A percentile compares a stretch with the other conserved stretches of the same genome.
Evolutionary conservation across 306 rosid species (phyloP).

Genomic region (Arachis stenosperma): DNA sequence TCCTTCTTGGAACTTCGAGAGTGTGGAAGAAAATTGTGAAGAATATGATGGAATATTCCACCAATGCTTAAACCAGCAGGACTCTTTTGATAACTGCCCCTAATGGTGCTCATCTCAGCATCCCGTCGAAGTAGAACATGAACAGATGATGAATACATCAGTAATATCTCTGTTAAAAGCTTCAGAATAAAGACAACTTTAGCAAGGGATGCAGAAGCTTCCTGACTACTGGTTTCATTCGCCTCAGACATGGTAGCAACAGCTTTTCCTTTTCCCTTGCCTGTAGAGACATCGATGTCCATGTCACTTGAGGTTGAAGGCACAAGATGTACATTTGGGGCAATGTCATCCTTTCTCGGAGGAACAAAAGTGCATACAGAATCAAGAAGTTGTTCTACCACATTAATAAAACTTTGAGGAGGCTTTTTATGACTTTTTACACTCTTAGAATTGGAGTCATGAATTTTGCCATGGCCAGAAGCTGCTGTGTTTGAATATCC

Average conservation of each 20-base stretch:
- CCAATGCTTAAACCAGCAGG: slow-evolving; percentile 57
- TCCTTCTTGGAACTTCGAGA: slow-evolving; percentile 75
- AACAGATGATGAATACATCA: slow-evolving; percentile 92
- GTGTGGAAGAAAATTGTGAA: slow-evolving; percentile 77
- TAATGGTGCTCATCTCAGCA: slow-evolving; percentile 76
- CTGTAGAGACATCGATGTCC: slow-evolving; percentile 86
- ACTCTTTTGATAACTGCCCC: slow-evolving; percentile 66
- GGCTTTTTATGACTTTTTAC: slow-evolving; percentile 71
- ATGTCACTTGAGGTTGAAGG: slow-evolving; percentile 69
- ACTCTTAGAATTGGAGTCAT: slow-evolving; percentile 67
- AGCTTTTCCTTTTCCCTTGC: slow-evolving; percentile 97
- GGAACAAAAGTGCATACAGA: slow-evolving; percentile 73
- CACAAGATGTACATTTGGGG: slow-evolving; percentile 46
- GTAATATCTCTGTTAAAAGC: slow-evolving; percentile 86
- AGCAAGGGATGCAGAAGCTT: slow-evolving; percentile 88
- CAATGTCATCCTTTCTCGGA: slow-evolving; percentile 65
- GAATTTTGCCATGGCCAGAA: slow-evolving; percentile 71
- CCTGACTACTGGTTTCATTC: slow-evolving; percentile 57
- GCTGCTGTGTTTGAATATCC: slow-evolving; percentile 55
- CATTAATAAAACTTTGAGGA: slow-evolving; percentile 75
- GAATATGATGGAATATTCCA: slow-evolving; percentile 86
- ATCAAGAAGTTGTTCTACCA: slow-evolving; percentile 88
- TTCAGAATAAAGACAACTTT: slow-evolving; percentile 87
- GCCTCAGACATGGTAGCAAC: slow-evolving; percentile 71
- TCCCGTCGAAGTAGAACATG: slow-evolving; percentile 94